Conservation (phyloP, 2,329 filamentous ascomycete genomes). For the Ophiostoma triangulosporum region DNA sequence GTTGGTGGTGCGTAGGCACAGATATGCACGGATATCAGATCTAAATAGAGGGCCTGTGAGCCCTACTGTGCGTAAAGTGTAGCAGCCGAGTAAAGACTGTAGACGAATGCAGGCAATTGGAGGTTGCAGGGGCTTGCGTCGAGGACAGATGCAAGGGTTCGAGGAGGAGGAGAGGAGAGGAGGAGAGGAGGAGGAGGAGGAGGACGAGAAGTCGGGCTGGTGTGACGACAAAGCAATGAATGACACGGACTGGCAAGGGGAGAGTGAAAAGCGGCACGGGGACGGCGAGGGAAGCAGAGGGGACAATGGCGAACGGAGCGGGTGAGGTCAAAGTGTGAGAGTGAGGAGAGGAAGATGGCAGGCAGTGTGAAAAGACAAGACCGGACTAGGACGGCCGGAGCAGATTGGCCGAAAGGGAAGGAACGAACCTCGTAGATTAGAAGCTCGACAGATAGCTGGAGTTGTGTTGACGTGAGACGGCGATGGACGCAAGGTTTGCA, state of each 20-base stretch:
- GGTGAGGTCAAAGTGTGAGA: not conserved
- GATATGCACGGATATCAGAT: slow-evolving; percentile 2
- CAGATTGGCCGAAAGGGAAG: not conserved
- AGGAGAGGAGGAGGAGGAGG: not conserved
- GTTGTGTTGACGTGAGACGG: not conserved
- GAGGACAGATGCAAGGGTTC: not conserved
- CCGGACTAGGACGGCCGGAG: not conserved
- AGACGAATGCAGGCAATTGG: not conserved
- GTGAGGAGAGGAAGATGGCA: not conserved
- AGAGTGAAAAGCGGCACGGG: too few species aligned
- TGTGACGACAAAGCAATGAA: not conserved
- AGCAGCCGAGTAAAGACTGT: not conserved
- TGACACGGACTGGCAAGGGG: not conserved
- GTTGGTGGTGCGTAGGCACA: not conserved
- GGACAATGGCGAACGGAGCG: too few species aligned
- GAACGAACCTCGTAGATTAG: not conserved
- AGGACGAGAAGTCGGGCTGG: not conserved
- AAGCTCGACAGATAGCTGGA: not conserved
- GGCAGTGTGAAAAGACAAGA: not conserved
- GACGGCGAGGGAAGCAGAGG: too few species aligned
- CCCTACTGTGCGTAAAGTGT: not conserved
- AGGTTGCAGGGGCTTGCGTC: not conserved
- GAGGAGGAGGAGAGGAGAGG: not conserved
- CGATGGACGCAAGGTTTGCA: not conserved
- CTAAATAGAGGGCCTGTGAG: slow-evolving; percentile 1